Percentiles rank a stretch among this genome's conserved stretches.
Conservation (phyloP, 1,284 basidiomycete genomes). For the Puccinia coronata region DNA sequence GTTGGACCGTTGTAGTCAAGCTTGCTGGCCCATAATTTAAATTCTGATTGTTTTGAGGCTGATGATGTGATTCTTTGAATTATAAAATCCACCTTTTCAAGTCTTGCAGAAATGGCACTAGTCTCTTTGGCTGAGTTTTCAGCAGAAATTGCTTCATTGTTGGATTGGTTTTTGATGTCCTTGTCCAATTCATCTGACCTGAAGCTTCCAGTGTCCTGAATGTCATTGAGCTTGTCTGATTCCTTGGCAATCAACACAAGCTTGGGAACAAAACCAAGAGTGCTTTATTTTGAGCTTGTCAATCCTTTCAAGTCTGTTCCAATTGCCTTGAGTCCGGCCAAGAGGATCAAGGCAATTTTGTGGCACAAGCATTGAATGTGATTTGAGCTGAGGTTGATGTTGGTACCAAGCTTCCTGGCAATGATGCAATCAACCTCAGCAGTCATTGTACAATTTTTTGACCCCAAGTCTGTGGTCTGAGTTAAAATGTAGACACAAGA, state of each 20-base stretch:
- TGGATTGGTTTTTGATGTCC: not conserved
- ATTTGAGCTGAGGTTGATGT: not conserved
- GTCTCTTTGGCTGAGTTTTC: not conserved
- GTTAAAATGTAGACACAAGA: not conserved
- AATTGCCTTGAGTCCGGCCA: not conserved
- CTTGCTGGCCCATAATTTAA: not conserved
- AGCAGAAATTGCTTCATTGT: not conserved
- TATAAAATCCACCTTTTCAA: slow-evolving; percentile 5
- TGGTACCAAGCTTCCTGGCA: not conserved
- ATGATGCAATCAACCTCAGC: not conserved
- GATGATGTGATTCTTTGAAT: slow-evolving; percentile 13
- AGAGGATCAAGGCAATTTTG: not conserved
- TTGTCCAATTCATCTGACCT: not conserved
- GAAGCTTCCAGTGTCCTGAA: too few relatives aligned
- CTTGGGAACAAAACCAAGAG: slow-evolving; percentile 12
- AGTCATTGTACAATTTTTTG: not conserved
- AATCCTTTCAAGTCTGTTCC: not conserved
- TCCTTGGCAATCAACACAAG: not conserved
- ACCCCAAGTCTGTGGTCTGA: not conserved
- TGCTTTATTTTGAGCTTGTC: too few relatives aligned
- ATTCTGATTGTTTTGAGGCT: not conserved
- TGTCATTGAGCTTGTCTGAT: not conserved
- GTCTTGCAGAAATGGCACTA: too few relatives aligned
- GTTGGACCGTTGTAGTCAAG: not conserved
- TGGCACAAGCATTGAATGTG: slow-evolving; percentile 1